phyloP scores from a whole-genome alignment of 495 filamentous ascomycete species.

The Penicillium malachiteum region DNA sequence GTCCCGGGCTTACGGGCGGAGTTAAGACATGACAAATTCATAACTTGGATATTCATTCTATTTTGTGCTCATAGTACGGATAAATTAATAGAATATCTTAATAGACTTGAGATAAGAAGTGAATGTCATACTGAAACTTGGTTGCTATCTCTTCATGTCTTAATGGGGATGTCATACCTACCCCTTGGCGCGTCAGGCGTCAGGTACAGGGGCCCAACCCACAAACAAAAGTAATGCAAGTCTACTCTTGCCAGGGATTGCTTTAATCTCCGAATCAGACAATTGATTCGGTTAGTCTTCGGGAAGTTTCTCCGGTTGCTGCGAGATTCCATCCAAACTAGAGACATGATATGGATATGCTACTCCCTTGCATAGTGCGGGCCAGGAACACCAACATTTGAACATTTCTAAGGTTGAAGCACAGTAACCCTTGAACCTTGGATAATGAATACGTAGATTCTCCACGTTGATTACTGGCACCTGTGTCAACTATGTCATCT shows the following conservation, averaged over 20 bases:
- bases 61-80: background rate
- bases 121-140: too few relatives aligned
- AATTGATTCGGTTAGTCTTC: slow-evolving; percentile 1
- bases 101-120: too few relatives aligned
- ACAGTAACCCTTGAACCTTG: background rate
- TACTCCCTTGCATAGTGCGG: slow-evolving; percentile 14
- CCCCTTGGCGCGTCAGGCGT: background rate
- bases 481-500: background rate
- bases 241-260: background rate
- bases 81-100: background rate
- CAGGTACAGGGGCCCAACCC: background rate
- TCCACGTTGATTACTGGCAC: background rate
- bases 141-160: too few relatives aligned
- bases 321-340: slow-evolving; percentile 10
- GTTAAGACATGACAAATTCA: slow-evolving; percentile 1
- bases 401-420: too few relatives aligned
- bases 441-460: background rate
- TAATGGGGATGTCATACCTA: slow-evolving; percentile 6
- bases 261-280: slow-evolving; percentile 9
- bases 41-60: background rate
- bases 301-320: slow-evolving; percentile 11
- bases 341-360: slow-evolving; percentile 7
- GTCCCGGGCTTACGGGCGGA: background rate
- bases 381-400: slow-evolving; percentile 2
- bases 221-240: too few relatives aligned